phyloP scores from a whole-genome alignment of 805 yeast genomes.

The Priceomyces haplophilus region DNA sequence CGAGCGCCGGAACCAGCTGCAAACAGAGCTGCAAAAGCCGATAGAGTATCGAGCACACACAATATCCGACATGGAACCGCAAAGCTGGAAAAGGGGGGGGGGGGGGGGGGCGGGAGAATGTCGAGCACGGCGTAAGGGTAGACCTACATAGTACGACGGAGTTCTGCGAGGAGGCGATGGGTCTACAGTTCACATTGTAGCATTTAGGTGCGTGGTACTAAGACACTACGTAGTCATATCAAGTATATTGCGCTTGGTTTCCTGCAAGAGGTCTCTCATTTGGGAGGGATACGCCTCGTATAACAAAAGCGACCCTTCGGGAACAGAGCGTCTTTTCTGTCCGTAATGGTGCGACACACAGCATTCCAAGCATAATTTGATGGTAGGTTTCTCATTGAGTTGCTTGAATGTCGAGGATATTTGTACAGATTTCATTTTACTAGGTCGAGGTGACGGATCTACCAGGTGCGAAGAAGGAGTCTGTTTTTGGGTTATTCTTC shows the following conservation, averaged over 20 bases:
- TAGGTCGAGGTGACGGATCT: not conserved
- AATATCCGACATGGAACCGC: no score
- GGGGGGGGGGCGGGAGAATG: no score
- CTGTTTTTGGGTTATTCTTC: conserved; percentile 5
- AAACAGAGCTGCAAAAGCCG: no score
- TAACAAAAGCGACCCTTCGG: conserved; percentile 21
- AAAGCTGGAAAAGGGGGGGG: no score
- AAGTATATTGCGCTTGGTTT: conserved; percentile 14
- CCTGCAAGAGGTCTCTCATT: conserved; percentile 18
- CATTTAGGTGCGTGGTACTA: no score
- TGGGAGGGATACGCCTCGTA: conserved; percentile 19
- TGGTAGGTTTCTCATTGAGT: conserved; percentile 22
- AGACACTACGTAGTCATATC: conserved; percentile 4
- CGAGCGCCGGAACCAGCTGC: no score
- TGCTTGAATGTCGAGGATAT: conserved; percentile 19
- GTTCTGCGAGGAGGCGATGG: no score
- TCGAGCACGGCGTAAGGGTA: no score
- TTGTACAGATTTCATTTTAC: conserved; percentile 22
- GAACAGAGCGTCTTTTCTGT: conserved; percentile 15
- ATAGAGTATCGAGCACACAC: no score
- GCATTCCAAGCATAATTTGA: conserved; percentile 33
- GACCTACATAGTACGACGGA: no score
- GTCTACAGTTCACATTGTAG: no score
- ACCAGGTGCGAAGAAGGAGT: not conserved
- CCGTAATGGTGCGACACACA: conserved; percentile 18